These are phyloP conservation scores for Talaromyces proteolyticus DNA, from an alignment of 495 filamentous ascomycete genomes.

Conservation along the genomic window DNA sequence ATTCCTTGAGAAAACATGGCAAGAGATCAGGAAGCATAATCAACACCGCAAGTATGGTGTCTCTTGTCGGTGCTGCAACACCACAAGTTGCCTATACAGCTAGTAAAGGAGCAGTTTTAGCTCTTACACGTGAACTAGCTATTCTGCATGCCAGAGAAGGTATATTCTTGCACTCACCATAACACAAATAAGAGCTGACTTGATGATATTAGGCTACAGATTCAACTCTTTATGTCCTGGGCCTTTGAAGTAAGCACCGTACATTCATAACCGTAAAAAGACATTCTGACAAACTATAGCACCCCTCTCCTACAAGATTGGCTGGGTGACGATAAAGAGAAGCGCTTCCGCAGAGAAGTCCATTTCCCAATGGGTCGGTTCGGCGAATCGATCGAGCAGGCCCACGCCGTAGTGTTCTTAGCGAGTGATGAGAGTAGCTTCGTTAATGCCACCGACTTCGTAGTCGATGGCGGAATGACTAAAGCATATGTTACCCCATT, in stretches of 20 bases:
- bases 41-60: slow-evolving; percentile 91
- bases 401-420: slow-evolving; percentile 87
- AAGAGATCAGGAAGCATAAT: slow-evolving; percentile 85
- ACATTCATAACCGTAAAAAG: background rate
- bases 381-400: slow-evolving; percentile 92
- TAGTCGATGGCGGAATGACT: slow-evolving; percentile 92
- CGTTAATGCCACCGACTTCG: slow-evolving; percentile 85
- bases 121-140: slow-evolving; percentile 72
- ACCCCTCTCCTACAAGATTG: slow-evolving; percentile 85
- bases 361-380: slow-evolving; percentile 93
- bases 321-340: slow-evolving; percentile 81
- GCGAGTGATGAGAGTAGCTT: slow-evolving; percentile 94
- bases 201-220: too few relatives aligned
- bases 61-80: slow-evolving; percentile 82
- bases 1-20: slow-evolving; percentile 68
- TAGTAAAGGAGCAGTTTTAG: slow-evolving; percentile 87
- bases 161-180: too few relatives aligned
- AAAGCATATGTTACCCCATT: slow-evolving; percentile 89
- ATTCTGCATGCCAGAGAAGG: slow-evolving; percentile 82
- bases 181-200: too few relatives aligned
- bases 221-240: slow-evolving; percentile 92
- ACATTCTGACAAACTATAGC: slow-evolving; percentile 22
- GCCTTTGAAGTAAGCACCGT: slow-evolving; percentile 65
- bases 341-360: slow-evolving; percentile 79
- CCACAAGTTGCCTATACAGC: slow-evolving; percentile 94